These are phyloP conservation scores for Halteria grandinella DNA, from an alignment of 73 alveolate species.

Conservation along the genomic window DNA sequence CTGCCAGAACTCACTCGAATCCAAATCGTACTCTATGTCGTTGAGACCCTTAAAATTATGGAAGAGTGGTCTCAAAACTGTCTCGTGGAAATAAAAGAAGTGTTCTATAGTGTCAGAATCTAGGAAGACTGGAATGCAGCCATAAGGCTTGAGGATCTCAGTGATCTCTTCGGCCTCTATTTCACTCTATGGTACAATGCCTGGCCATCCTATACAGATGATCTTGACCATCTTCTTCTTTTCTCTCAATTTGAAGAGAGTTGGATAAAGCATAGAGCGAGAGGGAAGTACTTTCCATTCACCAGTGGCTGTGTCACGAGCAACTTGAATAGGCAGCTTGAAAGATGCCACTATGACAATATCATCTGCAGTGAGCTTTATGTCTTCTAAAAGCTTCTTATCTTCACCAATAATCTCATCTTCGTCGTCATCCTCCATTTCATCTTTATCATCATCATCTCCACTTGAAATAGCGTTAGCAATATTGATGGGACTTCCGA, in stretches of 20 bases:
- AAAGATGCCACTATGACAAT: conserved; percentile 30
- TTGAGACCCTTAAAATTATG: conserved; percentile 70
- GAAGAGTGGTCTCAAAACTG: conserved; percentile 59
- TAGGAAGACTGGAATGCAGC: conserved; percentile 60
- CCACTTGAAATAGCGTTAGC: background rate
- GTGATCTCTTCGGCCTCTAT: conserved; percentile 53
- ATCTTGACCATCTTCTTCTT: conserved; percentile 44
- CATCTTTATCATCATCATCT: background rate
- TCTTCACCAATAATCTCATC: conserved; percentile 38
- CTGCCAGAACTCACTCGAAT: conserved; percentile 43
- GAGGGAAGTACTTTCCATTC: conserved; percentile 21
- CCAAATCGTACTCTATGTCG: conserved; percentile 47
- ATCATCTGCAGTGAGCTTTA: conserved; percentile 36
- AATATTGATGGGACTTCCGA: background rate
- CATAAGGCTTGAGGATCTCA: conserved; percentile 36
- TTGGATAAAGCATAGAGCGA: conserved; percentile 41
- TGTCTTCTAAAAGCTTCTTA: conserved; percentile 27
- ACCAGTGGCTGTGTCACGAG: background rate
- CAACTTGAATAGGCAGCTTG: conserved; percentile 40
- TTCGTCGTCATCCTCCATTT: background rate
- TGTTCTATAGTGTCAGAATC: conserved; percentile 16
- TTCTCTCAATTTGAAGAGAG: conserved; percentile 41
- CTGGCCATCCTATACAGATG: conserved; percentile 68
- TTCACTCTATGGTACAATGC: conserved; percentile 25
- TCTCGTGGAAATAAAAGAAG: conserved; percentile 26